Conservation (phyloP, 352 stramenopile species). For the Discostella stelligera region DNA sequence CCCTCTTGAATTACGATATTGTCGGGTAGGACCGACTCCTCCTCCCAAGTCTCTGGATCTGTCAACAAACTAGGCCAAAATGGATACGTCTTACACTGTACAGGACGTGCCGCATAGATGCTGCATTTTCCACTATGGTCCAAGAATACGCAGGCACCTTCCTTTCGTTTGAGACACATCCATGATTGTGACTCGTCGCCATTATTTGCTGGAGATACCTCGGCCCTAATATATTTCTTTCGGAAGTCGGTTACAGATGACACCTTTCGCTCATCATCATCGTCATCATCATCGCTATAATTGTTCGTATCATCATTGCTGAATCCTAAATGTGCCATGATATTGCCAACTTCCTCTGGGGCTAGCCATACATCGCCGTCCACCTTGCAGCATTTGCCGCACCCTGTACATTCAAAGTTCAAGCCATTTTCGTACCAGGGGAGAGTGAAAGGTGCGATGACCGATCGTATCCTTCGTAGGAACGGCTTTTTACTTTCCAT, state of each 20-base stretch:
- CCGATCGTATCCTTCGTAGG: slow-evolving; percentile 28
- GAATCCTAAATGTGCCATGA: slow-evolving; percentile 35
- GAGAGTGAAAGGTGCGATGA: slow-evolving; percentile 25
- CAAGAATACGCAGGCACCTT: slow-evolving; percentile 60
- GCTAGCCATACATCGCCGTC: slow-evolving; percentile 54
- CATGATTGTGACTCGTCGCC: slow-evolving; percentile 26
- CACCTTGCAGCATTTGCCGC: slow-evolving; percentile 57
- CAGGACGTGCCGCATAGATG: slow-evolving; percentile 60
- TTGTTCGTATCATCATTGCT: not conserved
- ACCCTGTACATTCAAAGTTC: slow-evolving; percentile 51
- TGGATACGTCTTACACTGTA: slow-evolving; percentile 67
- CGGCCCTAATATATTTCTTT: slow-evolving; percentile 33
- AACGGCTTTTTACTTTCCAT: slow-evolving; percentile 17
- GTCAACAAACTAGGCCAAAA: slow-evolving; percentile 63
- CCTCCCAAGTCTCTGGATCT: slow-evolving; percentile 48
- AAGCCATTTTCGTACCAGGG: slow-evolving; percentile 46
- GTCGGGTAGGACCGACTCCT: slow-evolving; percentile 47
- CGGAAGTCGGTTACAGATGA: slow-evolving; percentile 27
- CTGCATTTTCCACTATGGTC: slow-evolving; percentile 48
- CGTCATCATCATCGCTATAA: not conserved
- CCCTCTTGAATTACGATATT: slow-evolving; percentile 28
- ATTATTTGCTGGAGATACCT: slow-evolving; percentile 21
- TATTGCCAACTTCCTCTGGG: slow-evolving; percentile 38
- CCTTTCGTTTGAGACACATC: slow-evolving; percentile 46
- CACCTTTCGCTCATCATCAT: slow-evolving; percentile 3